phyloP scores from a whole-genome alignment of 2,329 filamentous ascomycete genomes.

The Fusarium pseudocircinatum region DNA sequence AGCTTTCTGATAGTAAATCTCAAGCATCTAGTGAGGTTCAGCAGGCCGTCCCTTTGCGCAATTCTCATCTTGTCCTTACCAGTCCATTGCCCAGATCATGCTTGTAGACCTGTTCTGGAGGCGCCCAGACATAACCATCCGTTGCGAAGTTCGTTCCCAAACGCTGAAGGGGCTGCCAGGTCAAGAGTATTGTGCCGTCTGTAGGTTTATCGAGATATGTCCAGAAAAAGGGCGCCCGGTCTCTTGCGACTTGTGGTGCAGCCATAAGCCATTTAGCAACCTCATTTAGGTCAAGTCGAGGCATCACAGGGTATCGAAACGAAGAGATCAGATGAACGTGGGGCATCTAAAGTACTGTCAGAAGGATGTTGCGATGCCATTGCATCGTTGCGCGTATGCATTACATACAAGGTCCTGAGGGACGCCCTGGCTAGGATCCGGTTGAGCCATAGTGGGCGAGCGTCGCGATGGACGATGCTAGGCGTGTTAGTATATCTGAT shows the following conservation, averaged over 20 bases:
- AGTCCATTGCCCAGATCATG: constrained; percentile 73
- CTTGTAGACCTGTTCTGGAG: constrained; percentile 79
- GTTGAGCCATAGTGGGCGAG: constrained; percentile 51
- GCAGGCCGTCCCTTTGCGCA: not conserved
- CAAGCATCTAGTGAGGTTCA: constrained; percentile 71
- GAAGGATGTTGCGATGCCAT: constrained; percentile 5
- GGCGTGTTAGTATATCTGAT: constrained; percentile 21
- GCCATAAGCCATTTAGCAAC: constrained; percentile 85
- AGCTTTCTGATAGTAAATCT: constrained; percentile 84
- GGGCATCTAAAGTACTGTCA: constrained; percentile 67
- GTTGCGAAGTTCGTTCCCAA: constrained; percentile 81
- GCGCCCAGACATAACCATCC: constrained; percentile 92
- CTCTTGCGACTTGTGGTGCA: constrained; percentile 85
- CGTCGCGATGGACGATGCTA: constrained; percentile 32
- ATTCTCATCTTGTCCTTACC: constrained; percentile 51
- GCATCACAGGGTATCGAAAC: constrained; percentile 79
- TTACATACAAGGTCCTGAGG: constrained; percentile 54
- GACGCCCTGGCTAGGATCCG: constrained; percentile 55
- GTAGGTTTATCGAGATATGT: constrained; percentile 85
- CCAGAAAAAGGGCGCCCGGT: constrained; percentile 90
- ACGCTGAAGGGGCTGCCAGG: constrained; percentile 85
- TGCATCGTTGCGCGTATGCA: not conserved
- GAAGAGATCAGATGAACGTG: constrained; percentile 92
- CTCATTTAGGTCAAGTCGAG: constrained; percentile 76
- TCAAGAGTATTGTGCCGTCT: constrained; percentile 84